Evolutionary conservation across 495 filamentous ascomycete genomes (phyloP).

Genomic region (Stereocaulon alpinum): DNA sequence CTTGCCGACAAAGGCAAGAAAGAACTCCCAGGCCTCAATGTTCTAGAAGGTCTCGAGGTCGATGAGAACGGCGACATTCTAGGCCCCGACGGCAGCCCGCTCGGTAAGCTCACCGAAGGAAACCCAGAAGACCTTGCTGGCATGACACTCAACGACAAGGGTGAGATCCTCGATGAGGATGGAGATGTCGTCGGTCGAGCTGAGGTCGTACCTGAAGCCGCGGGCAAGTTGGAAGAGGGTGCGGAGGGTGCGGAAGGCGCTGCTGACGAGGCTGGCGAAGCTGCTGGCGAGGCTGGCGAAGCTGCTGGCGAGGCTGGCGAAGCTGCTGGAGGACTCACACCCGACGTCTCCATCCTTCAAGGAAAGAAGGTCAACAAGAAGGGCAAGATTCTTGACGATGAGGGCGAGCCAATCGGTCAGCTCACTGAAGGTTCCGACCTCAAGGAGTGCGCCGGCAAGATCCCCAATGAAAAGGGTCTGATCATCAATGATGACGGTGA

Average conservation of each 20-base stretch:
- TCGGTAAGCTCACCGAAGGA: slow-evolving; percentile 51
- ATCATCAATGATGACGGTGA: slow-evolving; percentile 41
- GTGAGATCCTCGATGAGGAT: slow-evolving; percentile 55
- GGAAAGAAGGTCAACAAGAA: slow-evolving; percentile 46
- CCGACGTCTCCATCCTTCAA: slow-evolving; percentile 39
- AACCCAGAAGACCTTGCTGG: slow-evolving; percentile 51
- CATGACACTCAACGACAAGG: slow-evolving; percentile 48
- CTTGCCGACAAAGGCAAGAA: slow-evolving; percentile 25
- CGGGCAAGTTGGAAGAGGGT: slow-evolving; percentile 27
- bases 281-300: slow-evolving; percentile 21
- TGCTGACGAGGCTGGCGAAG: slow-evolving; percentile 12
- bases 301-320: no score
- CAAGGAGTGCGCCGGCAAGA: slow-evolving; percentile 39
- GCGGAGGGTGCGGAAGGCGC: slow-evolving; percentile 22
- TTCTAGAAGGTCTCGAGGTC: slow-evolving; percentile 48
- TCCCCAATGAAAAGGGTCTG: slow-evolving; percentile 40
- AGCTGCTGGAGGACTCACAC: slow-evolving; percentile 27
- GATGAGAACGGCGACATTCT: slow-evolving; percentile 47
- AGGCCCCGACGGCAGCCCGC: slow-evolving; percentile 42
- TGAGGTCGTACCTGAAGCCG: slow-evolving; percentile 38
- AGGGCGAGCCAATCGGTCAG: slow-evolving; percentile 42
- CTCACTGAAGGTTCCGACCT: slow-evolving; percentile 44
- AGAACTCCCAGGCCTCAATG: slow-evolving; percentile 34
- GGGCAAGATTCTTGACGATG: slow-evolving; percentile 44
- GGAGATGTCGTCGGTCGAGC: slow-evolving; percentile 51